Evolutionary conservation across 2,329 filamentous ascomycete species (phyloP), one percentile per base, ranked within the genome.

Genomic region (Cladosporium oxysporum): DNA sequence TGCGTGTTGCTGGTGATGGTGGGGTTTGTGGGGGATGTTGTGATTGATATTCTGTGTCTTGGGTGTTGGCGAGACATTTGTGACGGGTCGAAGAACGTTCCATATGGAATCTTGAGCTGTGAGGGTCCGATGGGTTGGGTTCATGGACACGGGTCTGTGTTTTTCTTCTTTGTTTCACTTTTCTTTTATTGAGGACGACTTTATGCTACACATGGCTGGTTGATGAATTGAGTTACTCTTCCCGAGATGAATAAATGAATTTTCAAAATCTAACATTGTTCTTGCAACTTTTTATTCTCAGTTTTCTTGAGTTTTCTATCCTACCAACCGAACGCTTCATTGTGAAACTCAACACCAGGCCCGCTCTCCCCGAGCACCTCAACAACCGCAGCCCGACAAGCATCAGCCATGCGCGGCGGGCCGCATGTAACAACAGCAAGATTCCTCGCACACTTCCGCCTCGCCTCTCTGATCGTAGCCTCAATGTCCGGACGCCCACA

Each of bases 391-490:
- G 58, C 65, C 16, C 70, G 66, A 44, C 69, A 71, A 33, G 41
- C 66, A 66, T 70, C 69, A 37, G 66, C 66, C 18, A 72, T 66
- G 49, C 68, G 64, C 31, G 68, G 66, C 14, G 69, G 64, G 10
- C 69, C 70, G 52, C 68, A 72, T 14, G 64, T 68, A 16, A 72
- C 62, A 11, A 72, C 44, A 12, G 68, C 70, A 65, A 71, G 37
- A 57, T 55, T 69, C 33, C 16, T 64, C 58, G 26, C 55, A 18
- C 66, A 68, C 18, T 64, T 33, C 18, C 44, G 5, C 16, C 66
- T n/a, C 64, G 66, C 62, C 35, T 69, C 65, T 14, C 65, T 23
- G 31, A 73, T 71, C 6, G 69, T 55, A 28, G 23, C 58, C 59
- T 65, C 64, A 3, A 72, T 47, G 49, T 72, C 67, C 16, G 71